Evolutionary conservation across 306 rosid species (phyloP), one percentile per base, ranked within the genome.

Genomic region (Vicia sativa): DNA sequence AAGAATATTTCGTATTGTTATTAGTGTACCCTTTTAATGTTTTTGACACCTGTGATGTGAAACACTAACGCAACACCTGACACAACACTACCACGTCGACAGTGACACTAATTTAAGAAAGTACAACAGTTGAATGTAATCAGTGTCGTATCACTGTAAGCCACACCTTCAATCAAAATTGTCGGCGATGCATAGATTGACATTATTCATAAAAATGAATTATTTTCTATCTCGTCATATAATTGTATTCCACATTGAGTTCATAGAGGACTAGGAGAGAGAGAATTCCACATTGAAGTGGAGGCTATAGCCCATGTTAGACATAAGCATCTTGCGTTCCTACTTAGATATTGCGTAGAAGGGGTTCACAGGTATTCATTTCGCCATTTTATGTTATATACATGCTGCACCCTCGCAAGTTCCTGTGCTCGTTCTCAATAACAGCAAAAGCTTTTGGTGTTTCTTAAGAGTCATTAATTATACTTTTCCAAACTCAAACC

Each of bases 271-370:
- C 98, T 90, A 66, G 98, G 96, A 16, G 98, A 92, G 88, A 92
- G 84, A 80, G 98, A 92, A 83, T 92, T 92, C 81, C 81, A 93
- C 74, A 96, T 92, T 74, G 96, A 92, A 84, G 98, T 92, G 78
- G 98, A 92, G 80, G 98, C 98, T 44, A 92, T 92, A 63, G 98
- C 96, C 31, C 96, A 92, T 83, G 96, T 92, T 75, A 81, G 96
- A 68, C 98, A 92, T 75, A 92, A 92, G 76, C 91, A 92, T 83
- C 96, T 92, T 46, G 98, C 87, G 54, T 96, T 96, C 15, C 82
- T 92, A 16, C 85, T 92, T 10, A 96, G 98, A 60, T 92, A 86
- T 76, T 92, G 98, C 64, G 65, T 90, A 16, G 98, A 92, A 82
- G 98, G 96, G 62, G 96, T 90, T 75, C 86, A 90, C 76, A 89